Evolutionary conservation across 805 yeast genomes (phyloP), one percentile per base, ranked within the genome.

Genomic region (Schwanniomyces occidentalis): DNA sequence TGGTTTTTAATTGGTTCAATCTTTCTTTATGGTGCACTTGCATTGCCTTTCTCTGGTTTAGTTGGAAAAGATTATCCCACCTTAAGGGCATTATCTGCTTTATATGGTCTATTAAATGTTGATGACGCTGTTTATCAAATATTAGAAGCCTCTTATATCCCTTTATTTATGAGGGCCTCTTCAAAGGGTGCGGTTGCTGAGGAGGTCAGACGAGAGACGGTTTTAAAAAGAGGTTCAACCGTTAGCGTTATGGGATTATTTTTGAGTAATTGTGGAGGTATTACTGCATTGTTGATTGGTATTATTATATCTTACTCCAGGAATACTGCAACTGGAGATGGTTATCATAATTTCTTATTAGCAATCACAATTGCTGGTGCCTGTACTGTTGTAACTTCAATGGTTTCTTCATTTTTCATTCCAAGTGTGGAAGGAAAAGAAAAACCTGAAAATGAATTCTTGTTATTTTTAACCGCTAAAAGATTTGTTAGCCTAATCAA

Each of bases 341-440:
- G 65, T 0, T 60, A 59, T 31, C 58, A 54, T 27, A 56, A 57
- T 34, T 65, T 59, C 33, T 41, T 65, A n/a, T 35, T 61, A 12
- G 71, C 71, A 0, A 65, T 66, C 9, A 56, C 69, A 1, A 53
- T 60, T 17, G 69, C 71, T 2, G 71, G 72, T 0, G 41, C 55
- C 29, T 35, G 59, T n/a, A 65, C 72, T 2, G 37, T 56, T 6
- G 47, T 44, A 0, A 43, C 59, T 19, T 50, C 63, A 0, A 10
- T 56, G 0, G 8, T 57, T 4, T 38, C 63, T 10, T 45, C 63
- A 1, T 50, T 35, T 23, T 54, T 42, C 23, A 52, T 66, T 8
- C 71, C 73, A 4, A 46, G 47, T 16, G 57, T 58, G 3, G 35
- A 52, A 18, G 61, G 61, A 2, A 52, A 53, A 24, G 38, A 35